A percentile compares a stretch with the other conserved stretches of the same genome.
These are phyloP conservation scores for Fusarium multiceps DNA, from an alignment of 2,329 filamentous ascomycete species.

Conservation along the genomic window DNA sequence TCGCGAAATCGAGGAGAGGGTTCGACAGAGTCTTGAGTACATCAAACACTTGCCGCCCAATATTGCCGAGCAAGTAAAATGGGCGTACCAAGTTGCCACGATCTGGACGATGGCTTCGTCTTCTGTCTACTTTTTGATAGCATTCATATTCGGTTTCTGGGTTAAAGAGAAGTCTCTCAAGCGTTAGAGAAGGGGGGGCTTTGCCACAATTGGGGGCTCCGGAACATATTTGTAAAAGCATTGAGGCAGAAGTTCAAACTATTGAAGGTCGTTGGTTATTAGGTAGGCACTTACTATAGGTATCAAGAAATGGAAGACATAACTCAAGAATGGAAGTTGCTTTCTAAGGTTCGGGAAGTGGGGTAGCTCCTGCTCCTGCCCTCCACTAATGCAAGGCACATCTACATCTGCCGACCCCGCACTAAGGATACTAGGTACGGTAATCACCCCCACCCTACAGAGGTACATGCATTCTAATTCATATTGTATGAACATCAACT, in stretches of 20 bases:
- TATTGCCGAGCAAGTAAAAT: constrained; percentile 68
- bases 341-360: background rate
- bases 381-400: constrained; percentile 5
- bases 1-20: constrained; percentile 72
- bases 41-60: constrained; percentile 72
- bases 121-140: constrained; percentile 50
- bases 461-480: background rate
- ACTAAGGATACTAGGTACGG: background rate
- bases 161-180: constrained; percentile 68
- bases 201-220: too few relatives aligned
- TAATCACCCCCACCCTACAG: background rate
- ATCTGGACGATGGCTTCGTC: constrained; percentile 56
- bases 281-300: background rate
- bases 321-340: background rate
- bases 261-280: background rate
- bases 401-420: background rate
- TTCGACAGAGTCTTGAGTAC: constrained; percentile 76
- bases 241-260: background rate
- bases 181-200: constrained; percentile 36
- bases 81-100: constrained; percentile 69
- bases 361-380: background rate
- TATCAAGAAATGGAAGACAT: background rate
- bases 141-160: constrained; percentile 59
- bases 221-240: too few relatives aligned
- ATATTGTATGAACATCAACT: background rate